Evolutionary conservation across 441 rosid species (phyloP), one percentile per base, ranked within the genome.

Genomic region (Rhodomyrtus psidioides): DNA sequence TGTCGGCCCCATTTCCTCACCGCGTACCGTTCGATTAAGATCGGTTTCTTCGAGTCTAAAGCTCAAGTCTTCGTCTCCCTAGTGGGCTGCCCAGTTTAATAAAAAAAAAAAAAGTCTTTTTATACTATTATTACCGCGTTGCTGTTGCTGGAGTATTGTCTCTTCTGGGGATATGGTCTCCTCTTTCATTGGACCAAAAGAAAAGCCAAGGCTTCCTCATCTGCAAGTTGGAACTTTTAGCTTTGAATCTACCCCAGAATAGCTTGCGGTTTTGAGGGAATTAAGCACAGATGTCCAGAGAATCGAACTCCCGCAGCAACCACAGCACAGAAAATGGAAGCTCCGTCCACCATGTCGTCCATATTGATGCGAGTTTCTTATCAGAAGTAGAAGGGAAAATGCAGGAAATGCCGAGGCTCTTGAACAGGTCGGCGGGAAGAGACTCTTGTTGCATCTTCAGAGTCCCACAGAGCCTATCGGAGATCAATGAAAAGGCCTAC

Each of bases 361-460:
- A 5, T 39, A 54, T 88, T 79, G 86, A 86, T 55, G 21, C 9
- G 6, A 82, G 53, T 9, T 86, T 89, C 90, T 12, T 86, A 26
- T 82, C 86, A 51, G 65, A 85, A 81, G 9, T 88, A 39, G 82
- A 92, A 75, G 42, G 82, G 70, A 87, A 70, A 44, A 82, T 87
- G 39, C 62, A 53, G 6, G 34, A 42, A 57, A 30, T 55, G 53
- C 98, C 96, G 2, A 86, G 57, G 62, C 81, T 92, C 57, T 90
- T 95, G 70, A 91, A 84, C 85, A 88, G 56, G 3, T 76, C 90
- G 42, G 96, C 98, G 3, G 94, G 95, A 7, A 91, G 87, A 79
- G 51, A 83, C 46, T 86, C 92, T 44, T 95, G 96, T 87, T 94
- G 93, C 85, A 93, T 95, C 90, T 95, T 93, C 86, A 87, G 95